These are phyloP conservation scores for Gracilaria gracilis DNA, from an alignment of 23 red algal species.

Conservation along the genomic window DNA sequence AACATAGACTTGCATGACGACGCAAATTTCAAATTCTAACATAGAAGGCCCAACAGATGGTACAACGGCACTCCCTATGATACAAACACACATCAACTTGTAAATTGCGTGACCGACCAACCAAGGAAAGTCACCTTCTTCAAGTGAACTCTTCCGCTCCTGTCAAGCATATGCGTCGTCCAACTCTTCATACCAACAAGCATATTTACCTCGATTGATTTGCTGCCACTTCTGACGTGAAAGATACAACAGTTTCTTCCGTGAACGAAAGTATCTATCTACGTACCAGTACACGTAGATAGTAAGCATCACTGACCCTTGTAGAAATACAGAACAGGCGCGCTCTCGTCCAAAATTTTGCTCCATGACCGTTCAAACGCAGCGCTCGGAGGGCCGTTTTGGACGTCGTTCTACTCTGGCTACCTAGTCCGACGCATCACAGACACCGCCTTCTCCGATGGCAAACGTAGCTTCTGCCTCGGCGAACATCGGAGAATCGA, in stretches of 20 bases:
- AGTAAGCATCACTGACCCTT: slow-evolving; percentile 28
- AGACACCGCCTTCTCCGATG: slow-evolving; percentile 81
- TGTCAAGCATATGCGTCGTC: neutral
- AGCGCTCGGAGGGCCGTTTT: neutral
- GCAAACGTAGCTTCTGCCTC: slow-evolving; percentile 97
- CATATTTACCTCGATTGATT: neutral
- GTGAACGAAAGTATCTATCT: neutral
- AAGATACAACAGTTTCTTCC: neutral
- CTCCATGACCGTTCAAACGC: slow-evolving; percentile 1
- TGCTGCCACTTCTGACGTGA: neutral
- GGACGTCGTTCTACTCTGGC: no score
- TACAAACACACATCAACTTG: neutral
- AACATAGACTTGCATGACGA: neutral
- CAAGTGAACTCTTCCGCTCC: neutral
- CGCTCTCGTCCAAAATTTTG: neutral
- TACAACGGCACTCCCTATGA: neutral
- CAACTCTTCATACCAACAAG: neutral
- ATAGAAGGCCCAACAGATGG: no score
- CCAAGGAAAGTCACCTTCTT: neutral
- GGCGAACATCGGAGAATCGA: slow-evolving; percentile 84
- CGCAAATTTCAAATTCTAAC: slow-evolving; percentile 13
- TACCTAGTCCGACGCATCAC: slow-evolving; percentile 89
- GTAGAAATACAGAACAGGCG: neutral
- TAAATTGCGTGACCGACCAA: neutral
- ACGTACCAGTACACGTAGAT: neutral